Evolutionary conservation across 192 early-diverging fungal genomes (phyloP).

Genomic region (Linnemannia exigua): DNA sequence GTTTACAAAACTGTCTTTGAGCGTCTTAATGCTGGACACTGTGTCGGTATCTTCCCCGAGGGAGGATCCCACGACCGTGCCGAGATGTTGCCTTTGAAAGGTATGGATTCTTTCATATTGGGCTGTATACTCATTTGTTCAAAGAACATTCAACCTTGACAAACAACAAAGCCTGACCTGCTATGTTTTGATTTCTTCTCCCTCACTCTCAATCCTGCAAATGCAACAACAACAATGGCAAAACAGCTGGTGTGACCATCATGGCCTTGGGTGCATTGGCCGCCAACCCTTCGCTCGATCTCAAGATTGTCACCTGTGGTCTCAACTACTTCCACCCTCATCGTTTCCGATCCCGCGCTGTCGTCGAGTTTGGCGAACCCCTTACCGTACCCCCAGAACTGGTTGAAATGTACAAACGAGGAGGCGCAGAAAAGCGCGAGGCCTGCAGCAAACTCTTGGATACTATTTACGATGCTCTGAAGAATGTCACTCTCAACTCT

Average conservation of each 20-base stretch:
- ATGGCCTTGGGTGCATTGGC: slow-evolving; percentile 94
- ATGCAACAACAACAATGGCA: not conserved
- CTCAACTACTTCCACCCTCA: slow-evolving; percentile 97
- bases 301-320: slow-evolving; percentile 94
- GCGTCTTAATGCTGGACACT: slow-evolving; percentile 76
- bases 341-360: slow-evolving; percentile 96
- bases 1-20: slow-evolving; percentile 91
- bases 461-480: slow-evolving; percentile 82
- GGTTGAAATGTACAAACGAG: slow-evolving; percentile 86
- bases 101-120: slow-evolving; percentile 40
- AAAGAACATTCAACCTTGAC: not conserved
- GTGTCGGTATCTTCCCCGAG: slow-evolving; percentile 98
- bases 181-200: not conserved
- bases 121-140: too few relatives aligned
- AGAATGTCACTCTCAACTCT: slow-evolving; percentile 93
- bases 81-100: slow-evolving; percentile 96
- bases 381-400: slow-evolving; percentile 83
- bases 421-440: slow-evolving; percentile 86
- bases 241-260: slow-evolving; percentile 81
- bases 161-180: not conserved
- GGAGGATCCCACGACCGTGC: slow-evolving; percentile 98
- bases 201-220: not conserved
- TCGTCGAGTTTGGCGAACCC: slow-evolving; percentile 96
- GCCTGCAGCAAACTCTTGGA: slow-evolving; percentile 88
- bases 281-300: slow-evolving; percentile 84